phyloP scores from a whole-genome alignment of 2,329 filamentous ascomycete species.

The Calycina herbarum region DNA sequence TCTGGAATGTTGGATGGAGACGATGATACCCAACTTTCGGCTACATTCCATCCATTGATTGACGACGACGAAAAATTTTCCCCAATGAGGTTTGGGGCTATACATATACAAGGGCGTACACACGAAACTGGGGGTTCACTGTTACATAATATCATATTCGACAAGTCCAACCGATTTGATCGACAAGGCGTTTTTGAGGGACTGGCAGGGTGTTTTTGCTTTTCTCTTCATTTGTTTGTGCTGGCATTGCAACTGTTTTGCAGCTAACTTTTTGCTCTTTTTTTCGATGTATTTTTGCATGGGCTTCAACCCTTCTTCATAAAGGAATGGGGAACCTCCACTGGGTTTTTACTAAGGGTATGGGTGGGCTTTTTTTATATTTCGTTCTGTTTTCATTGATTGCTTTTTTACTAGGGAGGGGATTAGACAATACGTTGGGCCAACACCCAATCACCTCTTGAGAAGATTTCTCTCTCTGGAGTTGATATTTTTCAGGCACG shows the following conservation, averaged over 20 bases:
- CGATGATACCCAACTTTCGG: constrained; percentile 23
- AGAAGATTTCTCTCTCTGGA: not conserved
- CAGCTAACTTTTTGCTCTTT: not conserved
- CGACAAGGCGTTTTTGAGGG: not conserved
- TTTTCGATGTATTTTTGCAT: not conserved
- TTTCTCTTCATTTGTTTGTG: not conserved
- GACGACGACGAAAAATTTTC: not conserved
- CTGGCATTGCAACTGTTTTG: not conserved
- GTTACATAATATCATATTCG: constrained; percentile 4
- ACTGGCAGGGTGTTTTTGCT: not conserved
- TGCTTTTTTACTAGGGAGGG: not conserved
- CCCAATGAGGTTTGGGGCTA: not conserved
- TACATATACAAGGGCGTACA: constrained; percentile 3
- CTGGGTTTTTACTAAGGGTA: not conserved
- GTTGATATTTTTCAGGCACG: constrained; percentile 3
- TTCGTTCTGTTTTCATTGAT: not conserved
- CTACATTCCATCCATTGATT: not conserved
- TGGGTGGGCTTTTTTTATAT: not conserved
- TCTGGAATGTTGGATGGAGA: constrained; percentile 59
- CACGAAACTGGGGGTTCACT: constrained; percentile 4
- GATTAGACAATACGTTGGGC: not conserved
- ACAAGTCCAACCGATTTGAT: not conserved
- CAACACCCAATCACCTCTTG: not conserved
- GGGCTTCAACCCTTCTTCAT: not conserved
- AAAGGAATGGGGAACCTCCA: not conserved